Evolutionary conservation across 441 rosid genomes (phyloP), one percentile per base, ranked within the genome.

Genomic region (Pelargonium fulgidum): DNA sequence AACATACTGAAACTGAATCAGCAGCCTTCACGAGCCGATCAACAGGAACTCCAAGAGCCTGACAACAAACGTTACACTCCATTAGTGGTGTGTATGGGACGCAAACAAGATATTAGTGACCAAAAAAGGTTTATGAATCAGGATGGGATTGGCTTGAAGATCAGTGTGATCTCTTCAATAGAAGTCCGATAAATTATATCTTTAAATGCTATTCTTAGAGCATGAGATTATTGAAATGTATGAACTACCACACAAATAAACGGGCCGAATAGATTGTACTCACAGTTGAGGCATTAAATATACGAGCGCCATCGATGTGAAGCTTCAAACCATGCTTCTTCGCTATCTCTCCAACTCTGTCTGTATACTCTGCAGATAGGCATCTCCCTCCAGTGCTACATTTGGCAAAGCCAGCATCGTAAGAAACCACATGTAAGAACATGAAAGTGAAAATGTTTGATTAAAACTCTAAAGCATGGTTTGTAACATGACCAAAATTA

Each of bases 241-340:
- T 14, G 59, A 14, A 2, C 59, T 8, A 62, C 52, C 62, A 64
- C 68, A 13, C 39, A 39, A 63, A 7, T 50, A 13, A 52, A 52
- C 19, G 24, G 2, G 19, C 2, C 4, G 10, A 17, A 1, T 67
- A 66, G 1, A 41, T 3, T 69, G 20, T 52, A 86, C 99, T 88
- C 73, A 89, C 96, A 73, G 77, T 70, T 66, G 99, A 81, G 19
- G 97, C 97, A 74, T 90, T 94, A 83, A 91, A 91, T 75, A 91
- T 85, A 68, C 94, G 87, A 83, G 99, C 97, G 56, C 99, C 97
- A 7, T 91, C 97, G 33, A 94, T 87, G 72, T 94, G 97, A 83
- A 91, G 94, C 86, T 91, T 90, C 81, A 94, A 76, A 29, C 86
- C 91, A 72, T 94, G 86, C 79, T 85, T 88, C 79, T 83, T 86